Percentiles rank a stretch among this genome's conserved stretches.
These are phyloP conservation scores for Dictyophora rubrovolvata DNA, from an alignment of 768 basidiomycete genomes.

Conservation along the genomic window DNA sequence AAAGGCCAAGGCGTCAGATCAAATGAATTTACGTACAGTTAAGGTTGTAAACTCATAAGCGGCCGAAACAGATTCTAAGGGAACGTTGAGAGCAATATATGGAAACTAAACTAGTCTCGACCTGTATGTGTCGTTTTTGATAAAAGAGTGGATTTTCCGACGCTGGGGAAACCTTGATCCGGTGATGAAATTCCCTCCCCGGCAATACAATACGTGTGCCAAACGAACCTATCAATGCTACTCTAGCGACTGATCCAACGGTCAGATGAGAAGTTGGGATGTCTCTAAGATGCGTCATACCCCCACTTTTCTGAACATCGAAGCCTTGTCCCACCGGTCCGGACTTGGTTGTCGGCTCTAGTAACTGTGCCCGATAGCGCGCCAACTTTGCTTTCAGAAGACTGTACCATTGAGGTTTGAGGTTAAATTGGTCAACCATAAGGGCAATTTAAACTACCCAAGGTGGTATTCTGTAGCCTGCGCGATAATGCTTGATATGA, in stretches of 20 bases:
- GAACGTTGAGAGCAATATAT: neutral
- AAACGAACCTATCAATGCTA: conserved; percentile 73
- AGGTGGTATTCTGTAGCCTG: conserved; percentile 93
- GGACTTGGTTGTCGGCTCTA: conserved; percentile 84
- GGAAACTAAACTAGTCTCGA: neutral
- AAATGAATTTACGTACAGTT: conserved; percentile 37
- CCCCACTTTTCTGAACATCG: conserved; percentile 76
- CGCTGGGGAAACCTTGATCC: conserved; percentile 6
- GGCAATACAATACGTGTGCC: neutral
- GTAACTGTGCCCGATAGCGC: conserved; percentile 86
- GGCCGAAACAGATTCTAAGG: conserved; percentile 60
- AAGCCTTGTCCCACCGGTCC: conserved; percentile 76
- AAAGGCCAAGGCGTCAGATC: neutral
- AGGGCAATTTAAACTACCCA: conserved; percentile 27
- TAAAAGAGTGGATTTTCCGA: conserved; percentile 73
- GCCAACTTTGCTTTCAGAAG: conserved; percentile 91
- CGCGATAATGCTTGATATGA: conserved; percentile 10
- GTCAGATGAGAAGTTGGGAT: neutral
- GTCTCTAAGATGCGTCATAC: conserved; percentile 13
- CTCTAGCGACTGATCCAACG: conserved; percentile 54
- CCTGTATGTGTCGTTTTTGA: conserved; percentile 83
- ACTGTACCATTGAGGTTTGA: neutral
- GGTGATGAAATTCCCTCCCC: neutral
- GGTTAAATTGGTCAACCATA: neutral
- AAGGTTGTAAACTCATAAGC: conserved; percentile 95